Evolutionary conservation across 768 basidiomycete genomes (phyloP).

Genomic region (Lactifluus volemus): DNA sequence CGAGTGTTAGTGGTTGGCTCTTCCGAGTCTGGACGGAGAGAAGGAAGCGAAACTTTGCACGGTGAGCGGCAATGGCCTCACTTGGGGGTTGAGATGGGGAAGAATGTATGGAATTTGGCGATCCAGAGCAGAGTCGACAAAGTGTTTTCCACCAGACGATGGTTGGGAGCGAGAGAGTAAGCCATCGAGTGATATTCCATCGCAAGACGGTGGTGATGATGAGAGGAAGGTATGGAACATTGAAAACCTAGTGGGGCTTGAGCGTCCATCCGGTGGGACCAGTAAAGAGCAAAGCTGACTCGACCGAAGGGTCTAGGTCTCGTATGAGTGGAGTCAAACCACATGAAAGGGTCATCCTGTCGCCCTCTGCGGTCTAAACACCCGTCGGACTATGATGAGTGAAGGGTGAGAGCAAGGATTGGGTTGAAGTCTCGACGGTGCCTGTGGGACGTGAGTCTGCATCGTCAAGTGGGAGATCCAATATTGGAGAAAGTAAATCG

Average conservation of each 20-base stretch:
- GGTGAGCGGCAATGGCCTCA: background rate
- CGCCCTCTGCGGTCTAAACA: slow-evolving; percentile 8
- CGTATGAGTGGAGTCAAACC: background rate
- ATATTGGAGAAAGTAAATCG: slow-evolving; percentile 10
- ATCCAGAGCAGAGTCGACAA: background rate
- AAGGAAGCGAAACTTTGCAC: background rate
- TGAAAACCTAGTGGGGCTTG: slow-evolving; percentile 1
- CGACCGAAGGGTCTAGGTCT: background rate
- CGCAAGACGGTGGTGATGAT: background rate
- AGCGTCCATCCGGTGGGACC: background rate
- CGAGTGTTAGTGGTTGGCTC: background rate
- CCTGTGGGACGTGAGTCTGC: slow-evolving; percentile 1
- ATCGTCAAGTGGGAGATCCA: slow-evolving; percentile 7
- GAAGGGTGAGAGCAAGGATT: slow-evolving; percentile 2
- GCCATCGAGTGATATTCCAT: background rate
- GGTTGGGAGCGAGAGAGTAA: background rate
- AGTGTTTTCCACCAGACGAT: background rate
- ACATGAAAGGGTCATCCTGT: background rate
- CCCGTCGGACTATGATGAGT: background rate
- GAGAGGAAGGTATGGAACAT: slow-evolving; percentile 6
- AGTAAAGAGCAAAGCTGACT: slow-evolving; percentile 8
- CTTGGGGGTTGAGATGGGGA: background rate
- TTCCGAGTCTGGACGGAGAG: background rate
- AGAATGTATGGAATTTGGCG: background rate
- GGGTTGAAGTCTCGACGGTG: slow-evolving; percentile 13